A percentile compares a stretch with the other conserved stretches of the same genome.
Conservation (phyloP, 192 early-diverging fungal genomes). For the Coemansia sp. region DNA sequence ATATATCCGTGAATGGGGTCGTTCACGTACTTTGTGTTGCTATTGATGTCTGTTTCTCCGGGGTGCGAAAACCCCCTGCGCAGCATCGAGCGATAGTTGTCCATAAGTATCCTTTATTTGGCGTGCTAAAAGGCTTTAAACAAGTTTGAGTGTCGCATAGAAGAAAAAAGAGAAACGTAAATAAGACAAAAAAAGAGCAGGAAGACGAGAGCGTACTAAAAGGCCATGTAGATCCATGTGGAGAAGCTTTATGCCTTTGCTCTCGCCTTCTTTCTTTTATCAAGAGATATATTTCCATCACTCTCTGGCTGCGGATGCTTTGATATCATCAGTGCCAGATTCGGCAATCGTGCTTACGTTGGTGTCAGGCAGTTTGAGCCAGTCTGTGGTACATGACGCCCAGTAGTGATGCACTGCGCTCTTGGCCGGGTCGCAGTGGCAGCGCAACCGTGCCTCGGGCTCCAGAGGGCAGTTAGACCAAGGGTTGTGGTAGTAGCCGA, state of each 20-base stretch:
- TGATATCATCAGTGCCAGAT: background rate
- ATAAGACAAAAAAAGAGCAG: background rate
- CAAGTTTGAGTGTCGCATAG: background rate
- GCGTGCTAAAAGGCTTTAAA: too few species aligned
- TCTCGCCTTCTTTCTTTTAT: background rate
- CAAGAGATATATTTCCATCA: background rate
- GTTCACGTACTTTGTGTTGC: constrained; percentile 37
- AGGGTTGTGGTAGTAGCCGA: constrained; percentile 64
- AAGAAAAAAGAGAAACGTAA: constrained; percentile 3
- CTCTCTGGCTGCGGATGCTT: background rate
- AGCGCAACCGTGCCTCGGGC: constrained; percentile 29
- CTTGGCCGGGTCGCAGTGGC: constrained; percentile 48
- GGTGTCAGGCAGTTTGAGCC: constrained; percentile 23
- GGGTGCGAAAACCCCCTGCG: constrained; percentile 18
- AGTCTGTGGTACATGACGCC: constrained; percentile 47
- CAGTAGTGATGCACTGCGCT: constrained; percentile 47
- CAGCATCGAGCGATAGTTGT: constrained; percentile 13
- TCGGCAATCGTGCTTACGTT: too few species aligned
- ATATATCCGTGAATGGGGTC: constrained; percentile 66
- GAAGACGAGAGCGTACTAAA: background rate
- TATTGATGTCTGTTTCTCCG: background rate
- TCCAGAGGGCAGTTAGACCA: constrained; percentile 52
- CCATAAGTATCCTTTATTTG: background rate
- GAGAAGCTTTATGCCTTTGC: background rate
- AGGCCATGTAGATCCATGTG: too few species aligned